Evolutionary conservation across 441 rosid genomes (phyloP), one percentile per base, ranked within the genome.

Genomic region (Populus hybrid): DNA sequence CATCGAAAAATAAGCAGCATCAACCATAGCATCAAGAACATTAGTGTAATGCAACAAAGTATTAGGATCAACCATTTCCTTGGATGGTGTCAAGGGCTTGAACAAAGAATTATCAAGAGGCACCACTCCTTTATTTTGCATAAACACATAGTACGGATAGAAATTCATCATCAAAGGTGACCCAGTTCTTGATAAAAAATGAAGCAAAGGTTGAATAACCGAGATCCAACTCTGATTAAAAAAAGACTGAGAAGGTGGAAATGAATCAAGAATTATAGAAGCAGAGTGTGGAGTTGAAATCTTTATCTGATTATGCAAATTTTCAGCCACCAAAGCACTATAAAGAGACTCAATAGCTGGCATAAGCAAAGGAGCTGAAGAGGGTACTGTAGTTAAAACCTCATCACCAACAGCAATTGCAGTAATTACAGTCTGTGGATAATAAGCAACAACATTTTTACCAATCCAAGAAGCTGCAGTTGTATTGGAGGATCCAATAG

Each of bases 41-140:
- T 92, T 96, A 12, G 97, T 92, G 87, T 96, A 96, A 84, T 94
- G 99, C 80, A 96, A 79, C 89, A 96, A 80, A 78, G 99, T 94
- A 75, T 94, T 94, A 3, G 99, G 97, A 81, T 96, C 99, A 76
- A 96, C 98, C 98, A 94, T 94, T 76, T 96, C 98, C 69, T 94
- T 94, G 42, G 91, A 82, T 0, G 99, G 98, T 12, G 91, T 91
- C 85, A 96, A 85, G 3, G 98, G 96, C 89, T 91, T 85, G 79
- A 96, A 94, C 87, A 96, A 85, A 19, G 97, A 83, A 80, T 91
- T 91, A 73, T 94, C 98, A n/a, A 96, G 84, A 61, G 99, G 98
- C 74, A 96, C 98, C 70, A 94, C 98, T 9, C 99, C 98, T 84
- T 92, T 94, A 81, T 92, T 92, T 85, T 96, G 88, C 98, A 96